A percentile compares a stretch with the other conserved stretches of the same genome.
Conservation (phyloP, 2,329 filamentous ascomycete genomes). For the Exophiala viscosa region DNA sequence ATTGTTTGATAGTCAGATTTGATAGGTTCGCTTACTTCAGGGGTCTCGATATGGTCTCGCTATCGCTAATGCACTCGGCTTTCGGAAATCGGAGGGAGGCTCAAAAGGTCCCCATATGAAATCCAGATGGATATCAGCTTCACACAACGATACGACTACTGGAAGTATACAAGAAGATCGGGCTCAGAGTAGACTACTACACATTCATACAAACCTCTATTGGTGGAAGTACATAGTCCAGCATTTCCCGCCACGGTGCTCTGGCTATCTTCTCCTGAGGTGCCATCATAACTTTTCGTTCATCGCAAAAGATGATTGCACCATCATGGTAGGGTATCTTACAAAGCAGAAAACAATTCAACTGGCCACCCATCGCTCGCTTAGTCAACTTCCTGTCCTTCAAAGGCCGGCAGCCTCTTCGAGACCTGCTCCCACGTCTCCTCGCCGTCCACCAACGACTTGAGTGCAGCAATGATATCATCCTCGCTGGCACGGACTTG, state of each 20-base stretch:
- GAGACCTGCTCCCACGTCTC: constrained; percentile 69
- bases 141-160: too few relatives aligned
- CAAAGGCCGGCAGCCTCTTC: constrained; percentile 76
- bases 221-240: constrained; percentile 19
- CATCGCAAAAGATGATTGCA: constrained; percentile 17
- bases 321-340: constrained; percentile 25
- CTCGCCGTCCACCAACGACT: constrained; percentile 58
- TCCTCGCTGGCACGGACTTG: constrained; percentile 83
- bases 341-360: constrained; percentile 3
- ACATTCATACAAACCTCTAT: constrained; percentile 8
- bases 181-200: not conserved
- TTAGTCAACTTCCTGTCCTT: constrained; percentile 61
- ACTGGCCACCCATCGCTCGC: not conserved
- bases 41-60: too few relatives aligned
- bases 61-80: too few relatives aligned
- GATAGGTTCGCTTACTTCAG: too few relatives aligned
- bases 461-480: constrained; percentile 72
- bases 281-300: constrained; percentile 13
- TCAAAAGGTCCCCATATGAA: too few relatives aligned
- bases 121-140: too few relatives aligned
- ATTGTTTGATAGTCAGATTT: too few relatives aligned
- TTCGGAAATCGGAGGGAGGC: too few relatives aligned
- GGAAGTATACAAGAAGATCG: too few relatives aligned
- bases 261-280: constrained; percentile 24
- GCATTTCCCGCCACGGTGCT: constrained; percentile 30